Evolutionary conservation across 2,329 filamentous ascomycete genomes (phyloP), one percentile per base, ranked within the genome.

Genomic region (Sporothrix brunneoviolacea): DNA sequence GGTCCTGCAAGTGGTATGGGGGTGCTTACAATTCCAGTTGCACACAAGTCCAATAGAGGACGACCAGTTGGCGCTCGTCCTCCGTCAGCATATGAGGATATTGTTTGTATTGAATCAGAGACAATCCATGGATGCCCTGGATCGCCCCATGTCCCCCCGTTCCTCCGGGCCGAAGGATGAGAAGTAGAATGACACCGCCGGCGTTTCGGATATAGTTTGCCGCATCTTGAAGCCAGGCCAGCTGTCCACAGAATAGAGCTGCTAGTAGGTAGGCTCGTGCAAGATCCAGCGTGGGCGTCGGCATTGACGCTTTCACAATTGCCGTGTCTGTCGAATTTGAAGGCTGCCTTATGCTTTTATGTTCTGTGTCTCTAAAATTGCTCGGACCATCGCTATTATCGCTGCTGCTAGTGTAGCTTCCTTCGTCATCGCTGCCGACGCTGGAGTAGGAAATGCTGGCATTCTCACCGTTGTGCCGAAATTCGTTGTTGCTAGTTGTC

Each of bases 11-110:
- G 21, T 24, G 32, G 3, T 16, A 27, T 10, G 18, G 9, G n/a
- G 8, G 8, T 3, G 53, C 55, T 49, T 19, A 57, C 55, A 39
- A 53, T 21, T 58, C 56, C 15, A 58, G 27, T 21, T 54, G 48
- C 3, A 55, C 53, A 28, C 54, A 56, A 2, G 28, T 48, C 56
- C 56, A 58, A 24, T 54, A 58, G 3, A 58, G 47, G 7, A 48
- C 13, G 4, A 51, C 47, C 12, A 58, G 18, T 21, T 56, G 48
- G 2, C 35, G 46, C 24, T 56, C 56, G 6, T 52, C 49, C 3
- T 41, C 44, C 2, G 45, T 33, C 4, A 54, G 46, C 4, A 0
- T 10, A 8, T 52, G 43, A 8, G 46, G 51, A 6, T 44, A 21
- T 8, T 37, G 35, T 4, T 22, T 48, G 30, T 53, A 45, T 15